Conservation (phyloP, 1,284 basidiomycete species). For the Cystobasidium sp. region DNA sequence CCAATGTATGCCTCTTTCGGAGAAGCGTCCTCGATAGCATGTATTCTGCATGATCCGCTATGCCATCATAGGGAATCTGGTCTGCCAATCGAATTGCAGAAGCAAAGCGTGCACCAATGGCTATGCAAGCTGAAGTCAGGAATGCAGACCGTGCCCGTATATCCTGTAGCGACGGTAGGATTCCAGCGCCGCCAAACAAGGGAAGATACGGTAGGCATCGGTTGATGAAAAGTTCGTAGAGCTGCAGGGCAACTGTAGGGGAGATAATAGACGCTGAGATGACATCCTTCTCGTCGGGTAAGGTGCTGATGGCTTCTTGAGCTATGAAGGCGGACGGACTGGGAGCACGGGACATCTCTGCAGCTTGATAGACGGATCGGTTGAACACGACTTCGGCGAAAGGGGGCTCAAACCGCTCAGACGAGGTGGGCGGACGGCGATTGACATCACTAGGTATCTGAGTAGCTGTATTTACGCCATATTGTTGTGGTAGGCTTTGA, state of each 20-base stretch:
- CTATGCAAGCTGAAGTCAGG: slow-evolving; percentile 10
- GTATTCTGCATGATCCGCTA: slow-evolving; percentile 16
- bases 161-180: background rate
- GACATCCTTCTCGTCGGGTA: background rate
- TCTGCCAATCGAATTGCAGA: background rate
- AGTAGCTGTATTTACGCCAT: background rate
- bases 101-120: slow-evolving; percentile 17
- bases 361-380: slow-evolving; percentile 23
- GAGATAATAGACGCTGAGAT: background rate
- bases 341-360: slow-evolving; percentile 12
- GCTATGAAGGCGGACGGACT: slow-evolving; percentile 5
- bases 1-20: background rate
- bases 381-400: slow-evolving; percentile 23
- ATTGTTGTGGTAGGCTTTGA: background rate
- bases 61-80: background rate
- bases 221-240: slow-evolving; percentile 5
- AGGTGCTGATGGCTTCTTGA: background rate
- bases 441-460: background rate
- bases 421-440: background rate
- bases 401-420: slow-evolving; percentile 10
- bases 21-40: slow-evolving; percentile 11
- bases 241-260: background rate
- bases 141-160: background rate
- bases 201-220: slow-evolving; percentile 9
- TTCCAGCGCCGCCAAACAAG: background rate